Evolutionary conservation across 2,329 filamentous ascomycete species (phyloP), one percentile per base, ranked within the genome.

Genomic region (Stachybotrys elegans): DNA sequence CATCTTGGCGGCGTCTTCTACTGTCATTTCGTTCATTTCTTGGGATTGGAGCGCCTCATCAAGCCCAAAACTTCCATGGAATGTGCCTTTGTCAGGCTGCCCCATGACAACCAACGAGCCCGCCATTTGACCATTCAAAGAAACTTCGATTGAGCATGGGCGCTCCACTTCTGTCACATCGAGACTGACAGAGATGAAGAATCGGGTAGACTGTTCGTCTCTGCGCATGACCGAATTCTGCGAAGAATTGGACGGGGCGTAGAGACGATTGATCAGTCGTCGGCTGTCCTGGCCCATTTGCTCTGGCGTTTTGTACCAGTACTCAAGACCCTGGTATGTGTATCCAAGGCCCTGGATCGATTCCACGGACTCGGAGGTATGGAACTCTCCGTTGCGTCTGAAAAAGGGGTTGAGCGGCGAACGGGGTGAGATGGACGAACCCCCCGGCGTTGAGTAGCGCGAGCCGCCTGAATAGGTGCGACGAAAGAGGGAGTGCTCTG

Each of bases 11-110:
- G 57, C 50, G 31, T 56, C 51, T 17, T 57, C 49, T 2, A 50
- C 47, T 6, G 45, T 38, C 32, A 48, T 43, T 20, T 43, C 48
- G 31, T 45, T 31, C 35, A 56, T 55, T 25, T 82, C 83, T 1
- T 80, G 83, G 3, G 71, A 53, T 56, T 86, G 83, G 62, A 90
- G 85, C 11, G 19, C 31, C 14, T 12, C 31, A 47, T 69, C 66
- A 40, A 73, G 64, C 39, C 72, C 65, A 27, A 67, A 57, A 20
- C 54, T 56, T 21, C 61, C 65, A 45, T 65, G 50, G 6, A 62
- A 38, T 21, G 48, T 58, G 40, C 65, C 67, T 12, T 43, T 47
- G 2, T 52, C 46, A 19, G 65, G 67, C 49, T 63, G 62, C 45
- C 51, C 53, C 62, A 69, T 64, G 40, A 70, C 54, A 1, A 64